Evolutionary conservation across 2,329 filamentous ascomycete genomes (phyloP), one percentile per base, ranked within the genome.

Genomic region (Sporothrix globosa): DNA sequence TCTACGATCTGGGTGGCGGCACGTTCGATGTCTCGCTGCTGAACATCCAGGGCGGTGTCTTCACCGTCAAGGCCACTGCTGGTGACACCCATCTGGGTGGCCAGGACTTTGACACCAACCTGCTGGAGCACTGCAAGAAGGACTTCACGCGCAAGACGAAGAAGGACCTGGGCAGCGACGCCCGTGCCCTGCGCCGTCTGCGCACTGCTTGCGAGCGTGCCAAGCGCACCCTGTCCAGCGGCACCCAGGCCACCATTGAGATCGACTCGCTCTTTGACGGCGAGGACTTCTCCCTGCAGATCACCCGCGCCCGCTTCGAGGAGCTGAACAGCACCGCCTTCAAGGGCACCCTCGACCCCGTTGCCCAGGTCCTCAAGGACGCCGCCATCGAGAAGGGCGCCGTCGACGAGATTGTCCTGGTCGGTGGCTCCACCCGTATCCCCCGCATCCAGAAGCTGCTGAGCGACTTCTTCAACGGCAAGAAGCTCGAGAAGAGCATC

Each of bases 401-500:
- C 80, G 95, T 99, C 78, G 93, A 98, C 81, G 96, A 99, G 88
- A 97, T 99, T 76, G 96, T 99, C 78, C 92, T 99, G 79, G 96
- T 99, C 80, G 96, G 96, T 90, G 96, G 96, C 78, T 97, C 94
- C 74, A 99, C 96, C 79, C 96, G 96, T 93, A 99, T 99, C 78
- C 96, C 96, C 80, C 90, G 91, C 82, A 97, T 99, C 83, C 96
- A 99, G 91, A 98, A 98, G 90, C 91, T 99, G 76, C 90, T 99
- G 76, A 94, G 91, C 85, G 96, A 99, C 84, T 97, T 94, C 89
- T 99, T 99, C 86, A 92, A 96, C 82, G 94, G 94, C 84, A 99
- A 99, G 93, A 97, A 99, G 91, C 92, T 97, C 76, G 95, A 98
- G 90, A 98, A 97, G 88, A 96, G 92, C 87, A 98, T 98, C 87